Percentiles rank a stretch among this genome's conserved stretches.
Evolutionary conservation across 2,329 filamentous ascomycete species (phyloP).

Genomic region (Pyrenophora teres): DNA sequence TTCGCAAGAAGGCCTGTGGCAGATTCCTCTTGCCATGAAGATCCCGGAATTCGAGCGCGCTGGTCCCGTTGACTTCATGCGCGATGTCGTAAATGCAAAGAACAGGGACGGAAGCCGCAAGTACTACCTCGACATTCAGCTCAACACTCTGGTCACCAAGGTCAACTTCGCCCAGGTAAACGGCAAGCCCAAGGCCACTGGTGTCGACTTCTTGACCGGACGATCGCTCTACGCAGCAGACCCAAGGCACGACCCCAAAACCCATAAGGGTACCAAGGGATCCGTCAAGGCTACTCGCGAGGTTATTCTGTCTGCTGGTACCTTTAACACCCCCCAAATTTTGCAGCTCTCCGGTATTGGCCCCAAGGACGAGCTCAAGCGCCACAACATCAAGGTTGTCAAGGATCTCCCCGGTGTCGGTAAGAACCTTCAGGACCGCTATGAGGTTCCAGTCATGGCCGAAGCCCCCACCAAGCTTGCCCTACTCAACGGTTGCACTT

Average conservation of each 20-base stretch:
- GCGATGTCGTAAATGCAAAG: conserved; percentile 53
- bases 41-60: conserved; percentile 50
- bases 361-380: conserved; percentile 57
- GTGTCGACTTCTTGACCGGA: conserved; percentile 50
- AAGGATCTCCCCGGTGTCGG: conserved; percentile 66
- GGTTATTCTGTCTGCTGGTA: conserved; percentile 50
- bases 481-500: conserved; percentile 48
- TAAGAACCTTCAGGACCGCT: conserved; percentile 67
- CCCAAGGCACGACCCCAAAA: conserved; percentile 30
- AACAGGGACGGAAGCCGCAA: conserved; percentile 56
- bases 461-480: conserved; percentile 44
- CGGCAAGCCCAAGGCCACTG: conserved; percentile 54
- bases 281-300: conserved; percentile 30
- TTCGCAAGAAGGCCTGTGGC: conserved; percentile 56
- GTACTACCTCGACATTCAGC: conserved; percentile 61
- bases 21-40: conserved; percentile 61
- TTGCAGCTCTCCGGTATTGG: conserved; percentile 68
- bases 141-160: conserved; percentile 68
- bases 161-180: conserved; percentile 67
- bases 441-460: conserved; percentile 54
- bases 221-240: conserved; percentile 48
- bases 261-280: conserved; percentile 29
- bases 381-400: conserved; percentile 59
- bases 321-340: conserved; percentile 67
- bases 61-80: conserved; percentile 60